Evolutionary conservation across 345 rosid species (phyloP).

Genomic region (Bruguiera gymnorhiza): DNA sequence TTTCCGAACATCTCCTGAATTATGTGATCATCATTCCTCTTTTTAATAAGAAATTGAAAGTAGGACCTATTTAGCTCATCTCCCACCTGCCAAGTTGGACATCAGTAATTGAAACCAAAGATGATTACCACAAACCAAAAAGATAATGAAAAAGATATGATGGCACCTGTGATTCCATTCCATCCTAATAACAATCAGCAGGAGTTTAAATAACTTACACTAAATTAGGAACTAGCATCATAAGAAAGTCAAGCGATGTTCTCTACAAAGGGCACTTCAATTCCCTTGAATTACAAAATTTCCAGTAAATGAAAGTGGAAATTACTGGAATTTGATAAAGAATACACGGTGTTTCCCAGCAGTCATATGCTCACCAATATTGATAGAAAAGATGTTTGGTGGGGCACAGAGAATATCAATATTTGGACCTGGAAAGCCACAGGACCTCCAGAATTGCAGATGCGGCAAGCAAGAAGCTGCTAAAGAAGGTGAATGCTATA

Average conservation of each 20-base stretch:
- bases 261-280: conserved; percentile 1
- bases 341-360: neutral
- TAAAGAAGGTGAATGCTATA: conserved; percentile 60
- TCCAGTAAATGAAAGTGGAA: neutral
- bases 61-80: too few species aligned
- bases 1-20: too few species aligned
- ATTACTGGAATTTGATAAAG: neutral
- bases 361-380: neutral
- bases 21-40: too few species aligned
- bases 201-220: neutral
- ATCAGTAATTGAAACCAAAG: too few species aligned
- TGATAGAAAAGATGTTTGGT: neutral
- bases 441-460: conserved; percentile 54
- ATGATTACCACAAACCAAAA: too few species aligned
- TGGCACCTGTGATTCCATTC: too few species aligned
- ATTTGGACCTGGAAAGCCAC: conserved; percentile 46
- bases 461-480: conserved; percentile 49
- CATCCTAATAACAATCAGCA: too few species aligned
- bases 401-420: conserved; percentile 10
- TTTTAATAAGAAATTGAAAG: too few species aligned
- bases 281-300: neutral
- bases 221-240: too few species aligned
- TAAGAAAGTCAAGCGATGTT: neutral
- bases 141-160: too few species aligned
- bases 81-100: too few species aligned